A percentile compares a stretch with the other conserved stretches of the same genome.
Evolutionary conservation across 2,329 filamentous ascomycete species (phyloP).

Genomic region (Paradendryphiella salina): DNA sequence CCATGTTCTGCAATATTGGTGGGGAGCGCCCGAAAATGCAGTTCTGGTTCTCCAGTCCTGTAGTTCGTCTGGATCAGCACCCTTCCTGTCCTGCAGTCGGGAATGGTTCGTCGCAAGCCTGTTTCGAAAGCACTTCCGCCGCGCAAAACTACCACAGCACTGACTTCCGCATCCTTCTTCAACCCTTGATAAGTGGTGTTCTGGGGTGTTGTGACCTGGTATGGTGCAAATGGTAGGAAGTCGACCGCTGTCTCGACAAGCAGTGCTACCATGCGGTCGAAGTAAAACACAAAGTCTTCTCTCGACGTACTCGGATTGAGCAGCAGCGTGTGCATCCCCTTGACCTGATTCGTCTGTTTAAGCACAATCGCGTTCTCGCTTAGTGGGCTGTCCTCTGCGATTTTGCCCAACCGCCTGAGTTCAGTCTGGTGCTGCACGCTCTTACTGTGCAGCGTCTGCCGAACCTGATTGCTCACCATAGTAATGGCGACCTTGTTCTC

Average conservation of each 20-base stretch:
- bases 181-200: slow-evolving; percentile 73
- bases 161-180: slow-evolving; percentile 64
- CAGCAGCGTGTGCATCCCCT: slow-evolving; percentile 87
- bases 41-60: slow-evolving; percentile 75
- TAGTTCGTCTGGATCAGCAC: slow-evolving; percentile 85
- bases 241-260: slow-evolving; percentile 69
- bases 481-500: slow-evolving; percentile 93
- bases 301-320: slow-evolving; percentile 75
- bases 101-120: slow-evolving; percentile 84
- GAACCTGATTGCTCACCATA: slow-evolving; percentile 93
- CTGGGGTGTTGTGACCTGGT: slow-evolving; percentile 70
- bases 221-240: slow-evolving; percentile 66
- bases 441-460: slow-evolving; percentile 83
- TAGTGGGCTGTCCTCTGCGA: slow-evolving; percentile 71
- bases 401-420: slow-evolving; percentile 73
- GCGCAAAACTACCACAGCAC: slow-evolving; percentile 81
- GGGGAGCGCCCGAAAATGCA: slow-evolving; percentile 83
- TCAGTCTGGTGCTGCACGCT: slow-evolving; percentile 80
- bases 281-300: slow-evolving; percentile 97
- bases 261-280: slow-evolving; percentile 83
- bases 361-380: slow-evolving; percentile 75
- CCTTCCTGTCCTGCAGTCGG: slow-evolving; percentile 86
- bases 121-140: slow-evolving; percentile 88
- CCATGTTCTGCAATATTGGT: slow-evolving; percentile 73
- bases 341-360: slow-evolving; percentile 76